Base-by-base conservation (phyloP, 1,284 basidiomycete species). In the Cryptococcus amylolentus region DNA sequence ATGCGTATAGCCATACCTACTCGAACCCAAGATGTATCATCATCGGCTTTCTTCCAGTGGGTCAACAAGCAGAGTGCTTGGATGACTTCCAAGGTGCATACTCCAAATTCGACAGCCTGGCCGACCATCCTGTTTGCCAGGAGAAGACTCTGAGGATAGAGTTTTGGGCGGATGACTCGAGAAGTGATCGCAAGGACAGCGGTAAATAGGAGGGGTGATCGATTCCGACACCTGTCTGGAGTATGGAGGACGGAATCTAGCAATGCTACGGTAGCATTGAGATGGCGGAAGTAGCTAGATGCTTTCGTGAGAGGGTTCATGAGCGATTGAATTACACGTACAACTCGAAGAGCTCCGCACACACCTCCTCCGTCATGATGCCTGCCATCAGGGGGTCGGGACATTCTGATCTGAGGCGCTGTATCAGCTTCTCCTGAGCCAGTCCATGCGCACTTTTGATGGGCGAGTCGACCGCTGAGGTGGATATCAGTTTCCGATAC, bases 1-100 rank as follows among this genome's bases (percentile, higher is more conserved):
- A 76, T 72, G 13, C 77, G 69, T 13, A 75, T 68, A 5, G 67
- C 71, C 31, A 68, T 69, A 16, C 72, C 72, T 0, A 75, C 64
- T 55, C 72, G 71, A 37, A 74, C 61, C 66, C 73, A 70, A 8
- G 67, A 66, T 2, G 72, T 72, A 8, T 66, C 64, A 51, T 79
- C 78, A 20, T 66, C 65, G 5, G 75, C 65, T 44, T 73, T 69
- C 58, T 78, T 79, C 79, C 79, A 80, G 37, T 77, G 77, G 23
- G 73, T 69, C 13, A 78, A 61, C 9, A 79, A 51, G 18, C 70
- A 63, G 12, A 79, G 55, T 3, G 73, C 68, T 59, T 80, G 78
- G 4, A 78, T 60, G n/a, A 78, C 62, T 9, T 78, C 77, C 18
- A 79, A 66, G 7, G 66, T 62, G 44, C 68, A 72, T 20, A 73